Conservation (phyloP, 208 protist species). For the Balamuthia mandrillaris region DNA sequence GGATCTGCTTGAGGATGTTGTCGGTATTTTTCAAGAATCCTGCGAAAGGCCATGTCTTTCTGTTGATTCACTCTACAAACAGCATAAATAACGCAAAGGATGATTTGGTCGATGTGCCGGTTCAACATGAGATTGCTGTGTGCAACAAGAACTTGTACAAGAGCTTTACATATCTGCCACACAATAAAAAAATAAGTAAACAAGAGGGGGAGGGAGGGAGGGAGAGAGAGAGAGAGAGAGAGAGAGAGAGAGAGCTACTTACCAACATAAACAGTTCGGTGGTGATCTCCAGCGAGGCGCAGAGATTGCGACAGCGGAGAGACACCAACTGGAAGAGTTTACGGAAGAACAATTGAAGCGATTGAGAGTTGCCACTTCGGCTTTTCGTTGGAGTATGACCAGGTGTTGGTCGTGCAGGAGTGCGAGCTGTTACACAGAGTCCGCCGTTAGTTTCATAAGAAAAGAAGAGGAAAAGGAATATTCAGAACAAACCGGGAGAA, state of each 20-base stretch:
- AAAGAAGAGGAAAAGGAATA: not conserved
- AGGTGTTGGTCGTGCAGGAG: not conserved
- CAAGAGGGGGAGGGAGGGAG: not conserved
- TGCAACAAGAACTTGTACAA: too few species aligned
- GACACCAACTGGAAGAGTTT: not conserved
- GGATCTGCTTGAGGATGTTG: conserved; percentile 12
- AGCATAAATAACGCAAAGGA: conserved; percentile 15
- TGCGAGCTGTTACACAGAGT: not conserved
- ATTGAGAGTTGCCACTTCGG: not conserved
- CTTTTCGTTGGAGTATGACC: not conserved
- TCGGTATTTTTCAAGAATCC: conserved; percentile 21
- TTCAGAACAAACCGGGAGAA: not conserved
- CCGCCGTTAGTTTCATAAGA: not conserved
- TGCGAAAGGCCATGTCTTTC: conserved; percentile 16
- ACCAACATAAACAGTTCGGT: not conserved
- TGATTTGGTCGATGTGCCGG: conserved; percentile 14
- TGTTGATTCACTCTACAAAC: not conserved
- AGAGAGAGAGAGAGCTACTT: not conserved
- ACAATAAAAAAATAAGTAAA: not conserved
- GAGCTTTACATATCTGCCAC: not conserved
- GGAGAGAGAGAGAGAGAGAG: not conserved
- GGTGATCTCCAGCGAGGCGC: not conserved
- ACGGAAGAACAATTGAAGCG: conserved; percentile 7
- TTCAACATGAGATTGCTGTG: not conserved
- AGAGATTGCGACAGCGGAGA: not conserved